Conservation (phyloP, 2,329 filamentous ascomycete species). For the Alternaria triticina region DNA sequence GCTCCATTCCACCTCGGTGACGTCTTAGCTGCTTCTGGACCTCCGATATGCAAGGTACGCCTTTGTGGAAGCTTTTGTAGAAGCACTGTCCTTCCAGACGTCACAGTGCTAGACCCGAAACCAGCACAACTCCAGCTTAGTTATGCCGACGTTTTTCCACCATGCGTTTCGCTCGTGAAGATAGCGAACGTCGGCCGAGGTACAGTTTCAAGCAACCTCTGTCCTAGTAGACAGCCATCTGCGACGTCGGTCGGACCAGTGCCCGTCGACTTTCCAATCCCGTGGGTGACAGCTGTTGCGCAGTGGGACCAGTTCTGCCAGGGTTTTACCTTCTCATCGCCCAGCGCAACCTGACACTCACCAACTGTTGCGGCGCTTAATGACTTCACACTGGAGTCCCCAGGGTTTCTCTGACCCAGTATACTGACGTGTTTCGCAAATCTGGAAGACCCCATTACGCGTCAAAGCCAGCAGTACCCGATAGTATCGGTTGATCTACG, state of each 20-base stretch:
- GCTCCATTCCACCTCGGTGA: slow-evolving; percentile 26
- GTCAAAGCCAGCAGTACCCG: slow-evolving; percentile 14
- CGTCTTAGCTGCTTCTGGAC: slow-evolving; percentile 24
- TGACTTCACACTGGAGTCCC: neutral
- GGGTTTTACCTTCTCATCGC: neutral
- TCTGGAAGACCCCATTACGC: slow-evolving; percentile 17
- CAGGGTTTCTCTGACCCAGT: slow-evolving; percentile 5
- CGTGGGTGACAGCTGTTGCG: neutral
- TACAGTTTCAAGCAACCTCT: slow-evolving; percentile 13
- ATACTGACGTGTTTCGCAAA: slow-evolving; percentile 17
- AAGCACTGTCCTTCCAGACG: slow-evolving; percentile 14
- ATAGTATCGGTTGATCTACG: slow-evolving; percentile 17
- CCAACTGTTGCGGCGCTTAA: neutral
- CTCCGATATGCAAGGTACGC: slow-evolving; percentile 31
- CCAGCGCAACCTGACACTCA: neutral
- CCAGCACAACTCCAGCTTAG: neutral
- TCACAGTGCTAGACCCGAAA: slow-evolving; percentile 9
- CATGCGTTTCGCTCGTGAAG: neutral
- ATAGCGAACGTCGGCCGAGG: slow-evolving; percentile 1
- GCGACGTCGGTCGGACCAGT: slow-evolving; percentile 15
- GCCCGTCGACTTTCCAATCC: neutral
- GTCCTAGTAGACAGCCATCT: neutral
- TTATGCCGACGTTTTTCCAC: slow-evolving; percentile 15
- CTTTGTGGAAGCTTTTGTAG: slow-evolving; percentile 14
- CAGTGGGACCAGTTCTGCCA: neutral